Conservation (phyloP, 2,329 filamentous ascomycete species). For the Ceratocystis albifundus region DNA sequence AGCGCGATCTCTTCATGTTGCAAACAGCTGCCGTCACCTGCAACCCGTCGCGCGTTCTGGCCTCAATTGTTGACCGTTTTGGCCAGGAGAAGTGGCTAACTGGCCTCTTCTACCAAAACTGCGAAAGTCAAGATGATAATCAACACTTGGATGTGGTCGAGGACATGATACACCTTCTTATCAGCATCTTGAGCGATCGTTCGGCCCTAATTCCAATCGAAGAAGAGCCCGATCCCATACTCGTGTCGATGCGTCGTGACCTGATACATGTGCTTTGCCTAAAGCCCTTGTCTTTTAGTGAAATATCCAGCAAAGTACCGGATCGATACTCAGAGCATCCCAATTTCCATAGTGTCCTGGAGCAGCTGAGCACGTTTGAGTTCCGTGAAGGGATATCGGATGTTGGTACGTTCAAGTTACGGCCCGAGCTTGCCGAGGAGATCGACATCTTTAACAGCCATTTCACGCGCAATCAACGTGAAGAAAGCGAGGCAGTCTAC, state of each 20-base stretch:
- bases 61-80: conserved; percentile 83
- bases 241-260: conserved; percentile 70
- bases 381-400: conserved; percentile 84
- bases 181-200: conserved; percentile 81
- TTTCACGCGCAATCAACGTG: conserved; percentile 92
- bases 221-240: conserved; percentile 47
- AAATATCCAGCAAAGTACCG: conserved; percentile 72
- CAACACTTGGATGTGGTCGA: conserved; percentile 91
- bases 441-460: conserved; percentile 94
- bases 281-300: conserved; percentile 88
- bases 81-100: conserved; percentile 80
- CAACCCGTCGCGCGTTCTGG: conserved; percentile 69
- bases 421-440: conserved; percentile 71
- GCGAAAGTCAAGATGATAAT: conserved; percentile 65
- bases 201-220: conserved; percentile 62
- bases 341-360: conserved; percentile 71
- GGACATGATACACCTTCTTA: conserved; percentile 87
- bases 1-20: conserved; percentile 85
- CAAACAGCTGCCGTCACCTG: conserved; percentile 85
- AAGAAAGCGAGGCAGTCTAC: conserved; percentile 86
- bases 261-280: conserved; percentile 92
- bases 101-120: conserved; percentile 62
- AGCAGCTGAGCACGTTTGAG: conserved; percentile 80
- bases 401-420: conserved; percentile 86
- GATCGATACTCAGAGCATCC: conserved; percentile 85